Percentiles rank a stretch among this genome's conserved stretches.
Conservation (phyloP, 257 asterid species). For the Ligustrum vulgare region DNA sequence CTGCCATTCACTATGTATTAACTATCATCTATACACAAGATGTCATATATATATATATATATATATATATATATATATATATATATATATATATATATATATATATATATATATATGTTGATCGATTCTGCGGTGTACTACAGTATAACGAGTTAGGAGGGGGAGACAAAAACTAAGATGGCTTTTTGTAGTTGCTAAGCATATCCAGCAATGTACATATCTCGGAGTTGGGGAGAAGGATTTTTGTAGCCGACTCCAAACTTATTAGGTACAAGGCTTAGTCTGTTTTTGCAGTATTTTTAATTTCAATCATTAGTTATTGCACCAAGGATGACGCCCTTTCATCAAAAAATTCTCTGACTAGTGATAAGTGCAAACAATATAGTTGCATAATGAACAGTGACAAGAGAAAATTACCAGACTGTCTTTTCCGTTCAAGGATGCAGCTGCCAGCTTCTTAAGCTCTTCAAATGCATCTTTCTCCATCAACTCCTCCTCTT, state of each 20-base stretch:
- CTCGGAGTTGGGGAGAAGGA: neutral
- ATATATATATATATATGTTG: too few species aligned
- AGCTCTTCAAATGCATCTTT: slow-evolving; percentile 96
- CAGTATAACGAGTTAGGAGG: neutral
- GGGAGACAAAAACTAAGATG: neutral
- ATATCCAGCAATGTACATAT: neutral
- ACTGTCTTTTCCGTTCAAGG: slow-evolving; percentile 31
- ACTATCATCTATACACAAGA: too few species aligned
- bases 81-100: too few species aligned
- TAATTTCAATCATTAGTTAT: neutral
- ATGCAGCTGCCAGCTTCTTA: slow-evolving; percentile 69
- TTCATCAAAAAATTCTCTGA: neutral
- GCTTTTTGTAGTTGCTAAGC: neutral
- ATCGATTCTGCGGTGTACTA: neutral
- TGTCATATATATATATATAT: too few species aligned
- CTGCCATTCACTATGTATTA: neutral
- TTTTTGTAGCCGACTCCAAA: neutral
- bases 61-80: too few species aligned
- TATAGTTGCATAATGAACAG: neutral
- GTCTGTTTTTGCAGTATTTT: neutral
- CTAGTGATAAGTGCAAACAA: neutral
- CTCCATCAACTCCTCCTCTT: slow-evolving; percentile 56
- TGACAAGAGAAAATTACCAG: slow-evolving; percentile 43
- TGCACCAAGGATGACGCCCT: neutral
- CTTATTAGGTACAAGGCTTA: neutral